Conservation (phyloP, 192 early-diverging fungal genomes). For the Podila epicladia region DNA sequence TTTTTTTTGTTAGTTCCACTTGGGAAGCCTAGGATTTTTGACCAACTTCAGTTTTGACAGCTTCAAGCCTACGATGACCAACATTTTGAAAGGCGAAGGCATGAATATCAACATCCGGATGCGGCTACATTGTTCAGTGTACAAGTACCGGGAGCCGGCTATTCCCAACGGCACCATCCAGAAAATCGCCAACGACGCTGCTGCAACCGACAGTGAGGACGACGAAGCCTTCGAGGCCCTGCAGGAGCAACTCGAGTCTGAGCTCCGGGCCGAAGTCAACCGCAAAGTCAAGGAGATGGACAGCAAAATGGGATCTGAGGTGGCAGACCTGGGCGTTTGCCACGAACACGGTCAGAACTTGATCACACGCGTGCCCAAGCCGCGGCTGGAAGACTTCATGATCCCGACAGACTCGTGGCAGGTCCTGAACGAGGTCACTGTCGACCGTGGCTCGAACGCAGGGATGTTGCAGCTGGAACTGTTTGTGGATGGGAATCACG, state of each 20-base stretch:
- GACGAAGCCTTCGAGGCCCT: not conserved
- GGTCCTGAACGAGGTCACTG: slow-evolving; percentile 92
- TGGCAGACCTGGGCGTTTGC: slow-evolving; percentile 30
- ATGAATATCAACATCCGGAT: slow-evolving; percentile 89
- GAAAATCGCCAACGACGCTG: not conserved
- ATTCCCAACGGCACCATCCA: slow-evolving; percentile 1
- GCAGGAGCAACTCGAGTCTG: not conserved
- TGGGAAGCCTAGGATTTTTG: slow-evolving; percentile 93
- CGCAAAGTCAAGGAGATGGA: slow-evolving; percentile 49
- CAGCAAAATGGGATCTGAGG: slow-evolving; percentile 34
- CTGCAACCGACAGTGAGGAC: slow-evolving; percentile 8
- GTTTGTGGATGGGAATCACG: slow-evolving; percentile 77
- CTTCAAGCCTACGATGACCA: slow-evolving; percentile 61
- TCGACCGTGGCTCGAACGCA: slow-evolving; percentile 91
- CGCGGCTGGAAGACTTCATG: slow-evolving; percentile 15
- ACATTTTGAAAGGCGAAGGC: slow-evolving; percentile 54
- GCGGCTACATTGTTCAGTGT: slow-evolving; percentile 88
- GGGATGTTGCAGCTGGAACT: slow-evolving; percentile 86
- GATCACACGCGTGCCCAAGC: slow-evolving; percentile 16
- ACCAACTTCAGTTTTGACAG: slow-evolving; percentile 83
- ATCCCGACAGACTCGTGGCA: slow-evolving; percentile 76
- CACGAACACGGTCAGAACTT: slow-evolving; percentile 29
- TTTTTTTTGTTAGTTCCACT: slow-evolving; percentile 70
- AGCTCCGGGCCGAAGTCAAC: slow-evolving; percentile 10
- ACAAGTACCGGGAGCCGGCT: slow-evolving; percentile 45